Conservation (phyloP, 1,284 basidiomycete genomes). For the Grifola frondosa region DNA sequence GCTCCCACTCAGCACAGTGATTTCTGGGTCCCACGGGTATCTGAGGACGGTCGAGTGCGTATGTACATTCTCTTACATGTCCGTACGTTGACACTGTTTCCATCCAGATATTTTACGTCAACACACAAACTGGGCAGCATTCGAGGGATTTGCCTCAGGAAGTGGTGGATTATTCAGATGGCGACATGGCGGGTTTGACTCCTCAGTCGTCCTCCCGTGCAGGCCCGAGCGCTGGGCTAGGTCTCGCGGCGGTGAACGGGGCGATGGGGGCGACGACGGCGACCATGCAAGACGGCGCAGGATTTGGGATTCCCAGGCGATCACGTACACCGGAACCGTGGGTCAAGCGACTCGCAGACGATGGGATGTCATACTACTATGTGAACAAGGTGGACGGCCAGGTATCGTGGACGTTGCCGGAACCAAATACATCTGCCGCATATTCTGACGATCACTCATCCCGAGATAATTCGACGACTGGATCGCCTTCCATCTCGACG, state of each 20-base stretch:
- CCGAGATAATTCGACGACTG: constrained; percentile 6
- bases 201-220: constrained; percentile 56
- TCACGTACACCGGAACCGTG: constrained; percentile 74
- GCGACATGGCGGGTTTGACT: constrained; percentile 57
- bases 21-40: constrained; percentile 79
- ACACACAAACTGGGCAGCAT: constrained; percentile 86
- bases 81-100: constrained; percentile 6
- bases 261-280: no score
- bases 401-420: constrained; percentile 65
- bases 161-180: constrained; percentile 58
- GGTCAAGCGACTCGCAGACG: constrained; percentile 77
- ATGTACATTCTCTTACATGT: not conserved
- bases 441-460: constrained; percentile 12
- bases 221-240: constrained; percentile 51
- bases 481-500: constrained; percentile 4
- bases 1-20: constrained; percentile 51
- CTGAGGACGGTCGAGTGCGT: constrained; percentile 70
- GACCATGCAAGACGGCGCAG: constrained; percentile 36
- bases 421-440: constrained; percentile 14
- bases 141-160: constrained; percentile 84
- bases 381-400: constrained; percentile 71
- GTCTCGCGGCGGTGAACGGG: constrained; percentile 32
- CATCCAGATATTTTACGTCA: constrained; percentile 89
- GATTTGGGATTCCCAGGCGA: constrained; percentile 60
- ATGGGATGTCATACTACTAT: constrained; percentile 83